Base-by-base conservation (phyloP, 108 stramenopile species). In the Mediolabrus comicus region DNA sequence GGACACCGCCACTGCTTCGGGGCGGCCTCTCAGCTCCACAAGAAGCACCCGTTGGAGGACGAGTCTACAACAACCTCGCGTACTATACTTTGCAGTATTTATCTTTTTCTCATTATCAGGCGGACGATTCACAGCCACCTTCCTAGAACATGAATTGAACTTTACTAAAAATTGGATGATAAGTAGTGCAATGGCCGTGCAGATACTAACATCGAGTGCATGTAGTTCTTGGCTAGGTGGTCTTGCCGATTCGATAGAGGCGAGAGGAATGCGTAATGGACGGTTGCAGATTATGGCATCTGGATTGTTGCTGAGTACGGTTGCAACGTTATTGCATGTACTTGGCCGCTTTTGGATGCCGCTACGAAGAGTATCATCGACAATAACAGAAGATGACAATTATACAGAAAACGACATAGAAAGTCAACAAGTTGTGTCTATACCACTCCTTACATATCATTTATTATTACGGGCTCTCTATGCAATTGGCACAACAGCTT, bases 111-210 rank as follows among this genome's bases (percentile, higher is more conserved):
- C 75, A 9, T 30, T 76, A 30, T 71, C 77, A 2, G 81, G 81
- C 6, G 81, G 81, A n/a, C 77, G 81, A 31, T 82, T 82, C 60
- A 79, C 77, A 11, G 81, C 81, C 28, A 72, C 81, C 25, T 82
- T 82, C 61, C 60, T 82, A 17, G 73, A 82, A 51, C 73, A 79
- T 53, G 66, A 76, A 53, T 58, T 79, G 31, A 4, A 69, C 13
- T 63, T 82, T 25, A 29, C 67, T 32, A 22, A 78, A 14, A 70
- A 69, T 41, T 73, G 77, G 77, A 77, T 79, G 70, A 79, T 76
- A 29, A 54, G 73, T 46, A 34, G 19, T 11, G 64, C 77, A 13
- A 51, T 82, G 61, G 77, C 81, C 2, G 26, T 65, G 4, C 74
- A 82, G 41, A 52, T 74, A 13, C 38, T 77, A n/a, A 14, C 70